Base-by-base conservation (phyloP, 2,329 filamentous ascomycete species). In the Stagonosporopsis vannaccii region DNA sequence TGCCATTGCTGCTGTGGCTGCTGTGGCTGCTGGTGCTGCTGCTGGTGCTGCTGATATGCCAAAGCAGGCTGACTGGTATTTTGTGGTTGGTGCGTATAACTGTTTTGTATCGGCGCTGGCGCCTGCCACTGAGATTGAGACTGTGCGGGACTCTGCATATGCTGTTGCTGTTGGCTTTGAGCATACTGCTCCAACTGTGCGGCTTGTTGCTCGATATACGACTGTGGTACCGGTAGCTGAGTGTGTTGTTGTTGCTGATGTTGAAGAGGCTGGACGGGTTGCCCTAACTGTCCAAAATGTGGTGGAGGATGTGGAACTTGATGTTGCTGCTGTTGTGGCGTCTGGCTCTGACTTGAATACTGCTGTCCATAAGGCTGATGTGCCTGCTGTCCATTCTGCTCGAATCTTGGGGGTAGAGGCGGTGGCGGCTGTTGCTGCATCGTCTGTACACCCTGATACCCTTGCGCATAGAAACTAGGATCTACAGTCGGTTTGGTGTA, bases 401-500 rank as follows among this genome's bases (percentile, higher is more conserved):
- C 62, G 11, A 47, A 40, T 35, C 62, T 56, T n/a, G 62, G 57
- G 9, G 51, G 55, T n/a, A 63, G 55, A 33, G 53, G 60, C 15
- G 60, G 61, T 19, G 58, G 53, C 26, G 25, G 62, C 30, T 55
- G 62, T 30, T 55, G 62, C 25, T 43, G 58, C 13, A 35, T 56
- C 41, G 61, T 40, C 35, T 70, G 64, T 20, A 59, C 40, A 11
- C 61, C 61, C 37, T 72, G 71, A 41, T 66, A 66, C 4, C 60
- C 68, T 23, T 73, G 68, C 17, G 58, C 49, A 47, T 72, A 68
- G 26, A 64, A 63, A 22, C 56, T 64, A 11, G 69, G 63, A 30
- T 72, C 65, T n/a, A 66, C 65, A 11, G 36, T 62, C 6, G 72
- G 66, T 36, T 67, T 72, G 5, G 70, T 68, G 36, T 75, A 73